These are phyloP conservation scores for Daldinia grandis DNA, from an alignment of 495 filamentous ascomycete genomes.

Conservation along the genomic window DNA sequence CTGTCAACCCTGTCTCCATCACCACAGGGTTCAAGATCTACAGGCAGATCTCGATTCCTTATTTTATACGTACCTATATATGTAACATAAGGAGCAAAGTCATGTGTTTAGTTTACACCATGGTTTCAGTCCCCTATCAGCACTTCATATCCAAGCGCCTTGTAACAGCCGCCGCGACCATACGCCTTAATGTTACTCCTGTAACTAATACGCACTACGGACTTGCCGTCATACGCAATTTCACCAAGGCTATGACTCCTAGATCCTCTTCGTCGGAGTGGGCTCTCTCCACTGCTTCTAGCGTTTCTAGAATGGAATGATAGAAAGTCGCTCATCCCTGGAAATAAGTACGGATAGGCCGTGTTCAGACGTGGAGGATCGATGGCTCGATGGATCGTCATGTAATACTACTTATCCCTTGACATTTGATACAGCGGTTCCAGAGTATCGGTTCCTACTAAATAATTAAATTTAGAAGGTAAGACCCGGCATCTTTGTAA, in stretches of 20 bases:
- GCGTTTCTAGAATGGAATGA: conserved; percentile 38
- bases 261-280: conserved; percentile 5
- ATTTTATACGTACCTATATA: not conserved
- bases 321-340: conserved; percentile 12
- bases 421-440: conserved; percentile 17
- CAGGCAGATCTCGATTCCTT: not conserved
- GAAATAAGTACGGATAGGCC: conserved; percentile 29
- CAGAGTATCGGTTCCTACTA: not conserved
- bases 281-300: conserved; percentile 34
- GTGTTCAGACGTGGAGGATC: conserved; percentile 18
- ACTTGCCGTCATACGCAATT: conserved; percentile 28
- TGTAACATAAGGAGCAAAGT: not conserved
- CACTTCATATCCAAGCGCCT: not conserved
- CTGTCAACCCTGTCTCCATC: not conserved
- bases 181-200: not conserved
- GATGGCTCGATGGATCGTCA: conserved; percentile 23
- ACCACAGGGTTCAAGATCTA: not conserved
- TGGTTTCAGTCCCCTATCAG: not conserved
- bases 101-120: not conserved
- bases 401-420: conserved; percentile 16
- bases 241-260: conserved; percentile 14
- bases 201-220: conserved; percentile 20
- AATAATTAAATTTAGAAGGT: conserved; percentile 15
- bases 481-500: not conserved
- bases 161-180: not conserved